Evolutionary conservation across 768 basidiomycete species (phyloP).

Genomic region (Lyophyllum atratum): DNA sequence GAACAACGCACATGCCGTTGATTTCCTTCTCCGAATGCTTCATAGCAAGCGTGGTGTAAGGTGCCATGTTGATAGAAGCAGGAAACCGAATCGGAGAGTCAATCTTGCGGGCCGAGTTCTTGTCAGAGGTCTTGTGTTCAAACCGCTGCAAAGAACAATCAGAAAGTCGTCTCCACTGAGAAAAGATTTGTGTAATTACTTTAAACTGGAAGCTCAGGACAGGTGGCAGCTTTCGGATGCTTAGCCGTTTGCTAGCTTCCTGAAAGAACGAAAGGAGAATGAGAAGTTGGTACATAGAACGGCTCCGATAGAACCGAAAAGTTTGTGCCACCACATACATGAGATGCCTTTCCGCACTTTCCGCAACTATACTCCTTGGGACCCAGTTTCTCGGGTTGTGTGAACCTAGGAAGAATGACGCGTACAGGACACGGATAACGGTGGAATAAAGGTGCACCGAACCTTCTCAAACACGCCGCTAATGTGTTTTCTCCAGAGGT

Average conservation of each 20-base stretch:
- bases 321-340: constrained; percentile 47
- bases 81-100: constrained; percentile 84
- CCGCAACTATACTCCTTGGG: constrained; percentile 82
- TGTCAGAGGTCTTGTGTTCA: constrained; percentile 80
- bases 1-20: constrained; percentile 27
- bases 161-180: background rate
- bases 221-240: constrained; percentile 82
- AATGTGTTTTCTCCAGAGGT: constrained; percentile 63
- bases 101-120: constrained; percentile 78
- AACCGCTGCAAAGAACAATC: constrained; percentile 64
- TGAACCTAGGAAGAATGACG: constrained; percentile 55
- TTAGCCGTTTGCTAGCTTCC: constrained; percentile 84
- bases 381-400: constrained; percentile 81
- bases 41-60: constrained; percentile 72
- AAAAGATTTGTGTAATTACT: constrained; percentile 38
- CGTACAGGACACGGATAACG: background rate
- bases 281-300: background rate
- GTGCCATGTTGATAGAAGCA: constrained; percentile 82
- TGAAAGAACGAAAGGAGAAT: constrained; percentile 26
- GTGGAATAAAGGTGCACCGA: constrained; percentile 17
- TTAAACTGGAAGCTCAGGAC: constrained; percentile 96
- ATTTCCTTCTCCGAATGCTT: constrained; percentile 51
- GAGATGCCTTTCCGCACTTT: constrained; percentile 74
- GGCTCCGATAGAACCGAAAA: background rate
- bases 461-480: constrained; percentile 76